These are phyloP conservation scores for Podospora conica DNA, from an alignment of 495 filamentous ascomycete species.

Conservation along the genomic window DNA sequence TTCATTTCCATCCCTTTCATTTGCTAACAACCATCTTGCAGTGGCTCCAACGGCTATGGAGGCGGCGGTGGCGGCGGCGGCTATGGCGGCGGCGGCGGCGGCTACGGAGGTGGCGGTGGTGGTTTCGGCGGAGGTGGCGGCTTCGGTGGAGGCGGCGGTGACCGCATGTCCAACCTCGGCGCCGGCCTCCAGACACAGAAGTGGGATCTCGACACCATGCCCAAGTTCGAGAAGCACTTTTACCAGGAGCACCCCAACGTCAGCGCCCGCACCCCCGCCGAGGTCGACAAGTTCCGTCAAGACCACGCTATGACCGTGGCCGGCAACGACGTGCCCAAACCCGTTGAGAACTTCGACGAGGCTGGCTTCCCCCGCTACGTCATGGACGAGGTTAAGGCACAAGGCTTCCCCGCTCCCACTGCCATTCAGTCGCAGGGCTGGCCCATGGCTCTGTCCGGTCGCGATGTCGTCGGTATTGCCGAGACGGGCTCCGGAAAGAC, in stretches of 20 bases:
- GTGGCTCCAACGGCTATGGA: constrained; percentile 29
- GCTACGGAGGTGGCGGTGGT: constrained; percentile 44
- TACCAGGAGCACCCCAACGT: constrained; percentile 91
- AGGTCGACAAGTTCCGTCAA: constrained; percentile 81
- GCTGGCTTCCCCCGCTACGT: constrained; percentile 95
- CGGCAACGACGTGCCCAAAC: constrained; percentile 76
- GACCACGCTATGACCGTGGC: constrained; percentile 72
- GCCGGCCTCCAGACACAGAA: constrained; percentile 75
- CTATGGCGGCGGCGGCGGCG: constrained; percentile 34
- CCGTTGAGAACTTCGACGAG: constrained; percentile 94
- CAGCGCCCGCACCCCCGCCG: constrained; percentile 60
- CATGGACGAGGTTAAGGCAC: constrained; percentile 95
- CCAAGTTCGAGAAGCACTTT: constrained; percentile 98
- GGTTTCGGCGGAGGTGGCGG: constrained; percentile 49
- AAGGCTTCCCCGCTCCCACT: constrained; percentile 87
- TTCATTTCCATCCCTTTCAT: not conserved
- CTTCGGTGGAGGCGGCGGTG: constrained; percentile 60
- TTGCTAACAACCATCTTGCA: constrained; percentile 23
- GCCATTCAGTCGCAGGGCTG: constrained; percentile 97
- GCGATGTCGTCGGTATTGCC: constrained; percentile 98
- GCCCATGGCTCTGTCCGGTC: constrained; percentile 98
- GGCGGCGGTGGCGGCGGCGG: constrained; percentile 22
- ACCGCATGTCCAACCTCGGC: constrained; percentile 91
- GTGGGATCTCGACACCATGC: constrained; percentile 74
- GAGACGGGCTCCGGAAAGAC: constrained; percentile 99